Conservation (phyloP, 140 eudicot species). For the Stevia rebaudiana region DNA sequence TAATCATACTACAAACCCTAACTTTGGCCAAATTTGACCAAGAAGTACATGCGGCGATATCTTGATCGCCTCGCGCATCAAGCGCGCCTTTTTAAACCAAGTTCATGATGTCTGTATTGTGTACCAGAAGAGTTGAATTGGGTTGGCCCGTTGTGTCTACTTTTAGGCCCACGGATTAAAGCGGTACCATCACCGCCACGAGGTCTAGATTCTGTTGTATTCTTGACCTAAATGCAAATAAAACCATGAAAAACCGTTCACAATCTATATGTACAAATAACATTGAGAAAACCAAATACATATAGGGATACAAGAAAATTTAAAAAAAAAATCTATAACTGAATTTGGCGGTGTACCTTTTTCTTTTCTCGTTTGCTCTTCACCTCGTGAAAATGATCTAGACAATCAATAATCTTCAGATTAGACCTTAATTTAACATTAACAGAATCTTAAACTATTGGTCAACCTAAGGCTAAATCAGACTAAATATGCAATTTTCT, state of each 20-base stretch:
- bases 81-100: no score
- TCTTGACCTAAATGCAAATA: constrained; percentile 53
- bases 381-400: constrained; percentile 94
- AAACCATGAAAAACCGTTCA: not conserved
- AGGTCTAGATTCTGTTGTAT: constrained; percentile 64
- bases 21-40: no score
- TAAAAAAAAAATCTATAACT: not conserved
- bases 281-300: not conserved
- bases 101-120: not conserved
- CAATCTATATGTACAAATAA: not conserved
- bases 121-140: constrained; percentile 62
- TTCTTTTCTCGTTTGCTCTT: constrained; percentile 99
- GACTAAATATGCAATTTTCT: not conserved
- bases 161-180: constrained; percentile 57
- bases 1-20: no score
- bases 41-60: no score
- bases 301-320: not conserved
- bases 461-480: constrained; percentile 6
- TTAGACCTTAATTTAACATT: constrained; percentile 22
- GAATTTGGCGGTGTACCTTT: constrained; percentile 42
- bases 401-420: constrained; percentile 26
- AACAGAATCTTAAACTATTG: not conserved
- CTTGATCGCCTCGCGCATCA: no score
- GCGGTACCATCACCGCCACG: constrained; percentile 47
- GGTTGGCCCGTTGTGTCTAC: constrained; percentile 51